Conservation (phyloP, 2,329 filamentous ascomycete genomes). For the Fusarium tjaetaba region DNA sequence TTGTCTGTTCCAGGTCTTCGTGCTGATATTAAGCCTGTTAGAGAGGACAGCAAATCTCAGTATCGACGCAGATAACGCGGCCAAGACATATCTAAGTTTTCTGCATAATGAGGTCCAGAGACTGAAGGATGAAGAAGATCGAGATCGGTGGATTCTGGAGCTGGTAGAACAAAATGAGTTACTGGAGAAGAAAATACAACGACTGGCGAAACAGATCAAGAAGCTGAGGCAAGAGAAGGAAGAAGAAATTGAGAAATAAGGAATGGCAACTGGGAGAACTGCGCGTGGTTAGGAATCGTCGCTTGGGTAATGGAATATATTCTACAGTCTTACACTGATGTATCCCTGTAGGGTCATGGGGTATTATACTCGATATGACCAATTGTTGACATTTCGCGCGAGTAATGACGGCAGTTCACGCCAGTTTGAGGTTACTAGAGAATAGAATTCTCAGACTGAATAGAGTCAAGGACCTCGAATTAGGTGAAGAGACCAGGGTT, state of each 20-base stretch:
- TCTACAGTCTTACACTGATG: too few relatives aligned
- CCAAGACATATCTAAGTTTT: background rate
- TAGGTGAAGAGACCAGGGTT: too few relatives aligned
- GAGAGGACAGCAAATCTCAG: accelerated
- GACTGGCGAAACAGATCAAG: background rate
- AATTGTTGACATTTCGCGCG: too few relatives aligned
- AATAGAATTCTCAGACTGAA: too few relatives aligned
- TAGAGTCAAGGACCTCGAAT: too few relatives aligned
- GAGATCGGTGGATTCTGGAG: background rate
- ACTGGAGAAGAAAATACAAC: background rate
- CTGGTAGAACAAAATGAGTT: background rate
- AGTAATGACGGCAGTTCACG: too few relatives aligned
- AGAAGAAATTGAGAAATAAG: background rate
- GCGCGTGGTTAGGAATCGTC: accelerated
- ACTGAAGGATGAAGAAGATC: background rate
- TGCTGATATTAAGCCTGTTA: background rate
- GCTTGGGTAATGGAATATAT: background rate
- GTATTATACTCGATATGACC: too few relatives aligned
- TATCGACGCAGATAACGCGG: background rate
- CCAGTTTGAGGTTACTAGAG: too few relatives aligned
- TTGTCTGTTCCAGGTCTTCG: accelerated
- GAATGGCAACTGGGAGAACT: accelerated
- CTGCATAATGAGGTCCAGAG: background rate
- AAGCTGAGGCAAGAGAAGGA: accelerated
- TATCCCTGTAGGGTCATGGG: too few relatives aligned